Conservation (phyloP, 1,139 yeast species). For the Candida sanyaensis region DNA sequence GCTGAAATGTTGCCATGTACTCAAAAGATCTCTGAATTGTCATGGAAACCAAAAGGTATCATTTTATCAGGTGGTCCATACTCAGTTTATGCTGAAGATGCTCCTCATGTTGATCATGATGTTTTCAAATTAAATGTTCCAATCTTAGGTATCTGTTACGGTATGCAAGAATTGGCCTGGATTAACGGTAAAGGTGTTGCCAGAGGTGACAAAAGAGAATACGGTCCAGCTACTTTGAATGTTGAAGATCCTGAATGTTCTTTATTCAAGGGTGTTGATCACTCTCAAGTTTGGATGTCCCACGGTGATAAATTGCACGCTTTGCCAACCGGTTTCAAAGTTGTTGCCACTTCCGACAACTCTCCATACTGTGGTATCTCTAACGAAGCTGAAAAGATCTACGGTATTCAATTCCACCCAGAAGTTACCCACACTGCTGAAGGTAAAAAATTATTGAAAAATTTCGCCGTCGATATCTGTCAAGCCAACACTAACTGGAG, state of each 20-base stretch:
- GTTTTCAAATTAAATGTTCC: conserved; percentile 91
- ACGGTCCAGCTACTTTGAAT: conserved; percentile 91
- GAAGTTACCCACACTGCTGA: conserved; percentile 96
- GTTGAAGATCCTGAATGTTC: conserved; percentile 70
- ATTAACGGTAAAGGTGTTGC: conserved; percentile 94
- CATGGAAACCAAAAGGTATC: conserved; percentile 96
- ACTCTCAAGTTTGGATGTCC: conserved; percentile 98
- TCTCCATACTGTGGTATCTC: conserved; percentile 96
- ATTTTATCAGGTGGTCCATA: conserved; percentile 97
- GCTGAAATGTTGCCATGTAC: conserved; percentile 99
- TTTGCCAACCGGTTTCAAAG: conserved; percentile 85
- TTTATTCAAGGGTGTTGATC: conserved; percentile 83
- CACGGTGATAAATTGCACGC: conserved; percentile 96
- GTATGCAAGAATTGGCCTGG: conserved; percentile 99
- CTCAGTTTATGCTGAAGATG: conserved; percentile 92
- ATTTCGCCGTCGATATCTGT: conserved; percentile 93
- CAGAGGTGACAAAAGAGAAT: conserved; percentile 97
- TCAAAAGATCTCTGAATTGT: conserved; percentile 86
- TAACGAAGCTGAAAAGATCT: conserved; percentile 70
- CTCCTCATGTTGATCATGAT: conserved; percentile 97
- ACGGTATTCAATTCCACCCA: conserved; percentile 98
- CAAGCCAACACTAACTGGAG: conserved; percentile 90
- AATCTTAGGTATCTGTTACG: conserved; percentile 96
- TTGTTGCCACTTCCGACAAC: conserved; percentile 89
- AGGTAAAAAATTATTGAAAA: conserved; percentile 84